Evolutionary conservation across 2,329 filamentous ascomycete genomes (phyloP).

Genomic region (Herpomyces periplanetae): DNA sequence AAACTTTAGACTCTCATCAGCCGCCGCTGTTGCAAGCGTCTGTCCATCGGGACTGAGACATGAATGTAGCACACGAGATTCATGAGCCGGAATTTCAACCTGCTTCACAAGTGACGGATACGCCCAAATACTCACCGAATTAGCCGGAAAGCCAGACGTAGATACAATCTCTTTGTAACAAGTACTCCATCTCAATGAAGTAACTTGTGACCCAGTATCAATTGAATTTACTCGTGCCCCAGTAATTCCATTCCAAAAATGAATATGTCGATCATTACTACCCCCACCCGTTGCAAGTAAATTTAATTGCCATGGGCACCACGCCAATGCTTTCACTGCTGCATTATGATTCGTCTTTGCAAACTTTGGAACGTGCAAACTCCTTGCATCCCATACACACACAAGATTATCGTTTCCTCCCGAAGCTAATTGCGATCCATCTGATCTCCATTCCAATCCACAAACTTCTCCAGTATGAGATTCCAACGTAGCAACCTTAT

Average conservation of each 20-base stretch:
- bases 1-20: constrained; percentile 92
- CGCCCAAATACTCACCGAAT: constrained; percentile 94
- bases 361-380: constrained; percentile 74
- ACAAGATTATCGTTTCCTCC: constrained; percentile 97
- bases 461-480: constrained; percentile 94
- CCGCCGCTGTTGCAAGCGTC: constrained; percentile 80
- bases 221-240: constrained; percentile 95
- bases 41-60: constrained; percentile 87
- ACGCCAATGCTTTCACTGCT: constrained; percentile 83
- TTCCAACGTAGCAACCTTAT: constrained; percentile 88
- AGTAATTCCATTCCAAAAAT: constrained; percentile 98
- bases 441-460: constrained; percentile 82
- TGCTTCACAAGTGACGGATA: constrained; percentile 91
- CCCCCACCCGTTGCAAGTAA: constrained; percentile 81
- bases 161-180: constrained; percentile 93
- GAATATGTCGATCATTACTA: constrained; percentile 84
- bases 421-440: constrained; percentile 81
- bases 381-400: constrained; percentile 92
- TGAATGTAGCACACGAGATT: constrained; percentile 83
- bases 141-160: constrained; percentile 93
- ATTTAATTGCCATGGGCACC: constrained; percentile 97
- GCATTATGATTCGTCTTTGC: constrained; percentile 98
- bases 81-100: constrained; percentile 84
- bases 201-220: constrained; percentile 88
- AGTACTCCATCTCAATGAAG: constrained; percentile 75